Evolutionary conservation across 139 green algal species (phyloP).

Genomic region (Zygnema cylindricum): DNA sequence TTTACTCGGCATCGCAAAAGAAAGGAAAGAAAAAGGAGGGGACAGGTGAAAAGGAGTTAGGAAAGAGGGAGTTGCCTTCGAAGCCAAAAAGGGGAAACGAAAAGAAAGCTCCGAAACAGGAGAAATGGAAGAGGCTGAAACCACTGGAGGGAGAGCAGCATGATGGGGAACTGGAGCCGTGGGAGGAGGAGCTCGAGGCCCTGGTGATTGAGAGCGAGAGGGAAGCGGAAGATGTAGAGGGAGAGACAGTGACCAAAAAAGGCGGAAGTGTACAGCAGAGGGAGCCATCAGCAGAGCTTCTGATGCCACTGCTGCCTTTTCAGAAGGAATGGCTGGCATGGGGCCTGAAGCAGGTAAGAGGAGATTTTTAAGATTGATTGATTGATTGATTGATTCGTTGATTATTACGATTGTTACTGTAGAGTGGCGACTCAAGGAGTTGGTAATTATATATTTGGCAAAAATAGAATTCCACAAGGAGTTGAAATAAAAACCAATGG

Average conservation of each 20-base stretch:
- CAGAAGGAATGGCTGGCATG: constrained; percentile 74
- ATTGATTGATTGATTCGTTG: too few species aligned
- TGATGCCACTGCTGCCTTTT: constrained; percentile 90
- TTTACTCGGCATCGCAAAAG: too few species aligned
- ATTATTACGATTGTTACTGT: too few species aligned
- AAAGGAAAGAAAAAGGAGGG: constrained; percentile 23
- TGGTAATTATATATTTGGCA: too few species aligned
- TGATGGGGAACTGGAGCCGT: constrained; percentile 18
- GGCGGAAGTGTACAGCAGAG: constrained; percentile 18
- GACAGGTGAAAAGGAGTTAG: constrained; percentile 19
- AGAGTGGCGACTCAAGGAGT: too few species aligned
- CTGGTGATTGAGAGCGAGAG: constrained; percentile 29
- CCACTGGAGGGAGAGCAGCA: constrained; percentile 10
- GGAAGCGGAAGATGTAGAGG: constrained; percentile 2
- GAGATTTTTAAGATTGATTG: too few species aligned
- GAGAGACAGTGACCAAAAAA: not conserved
- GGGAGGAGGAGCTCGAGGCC: constrained; percentile 43
- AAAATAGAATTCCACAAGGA: too few species aligned
- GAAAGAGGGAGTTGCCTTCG: not conserved
- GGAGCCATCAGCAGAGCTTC: constrained; percentile 65
- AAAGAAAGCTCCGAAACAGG: not conserved
- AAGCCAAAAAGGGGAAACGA: not conserved
- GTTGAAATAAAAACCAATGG: too few species aligned
- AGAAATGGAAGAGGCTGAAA: not conserved
- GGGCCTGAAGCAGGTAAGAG: constrained; percentile 44